A percentile compares a stretch with the other conserved stretches of the same genome.
Evolutionary conservation across 192 early-diverging fungal species (phyloP).

Genomic region (Thoreauomyces humboldtii): DNA sequence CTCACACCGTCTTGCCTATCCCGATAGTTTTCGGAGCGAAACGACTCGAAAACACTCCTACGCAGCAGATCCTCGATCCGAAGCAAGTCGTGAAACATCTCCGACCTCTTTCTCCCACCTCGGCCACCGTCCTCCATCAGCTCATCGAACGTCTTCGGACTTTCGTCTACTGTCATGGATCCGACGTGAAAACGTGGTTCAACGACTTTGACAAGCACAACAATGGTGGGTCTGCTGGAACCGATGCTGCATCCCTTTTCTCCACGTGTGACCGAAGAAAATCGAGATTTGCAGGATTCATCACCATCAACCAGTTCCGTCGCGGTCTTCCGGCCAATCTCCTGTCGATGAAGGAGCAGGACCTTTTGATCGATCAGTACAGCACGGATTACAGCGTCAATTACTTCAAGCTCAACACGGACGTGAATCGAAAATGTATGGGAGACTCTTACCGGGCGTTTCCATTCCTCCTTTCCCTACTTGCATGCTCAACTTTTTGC

Average conservation of each 20-base stretch:
- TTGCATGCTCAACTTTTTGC: not conserved
- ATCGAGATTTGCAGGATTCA: conserved; percentile 39
- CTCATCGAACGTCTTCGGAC: conserved; percentile 41
- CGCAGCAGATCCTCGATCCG: conserved; percentile 37
- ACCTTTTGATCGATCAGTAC: conserved; percentile 44
- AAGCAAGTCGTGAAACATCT: conserved; percentile 49
- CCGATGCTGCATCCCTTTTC: not conserved
- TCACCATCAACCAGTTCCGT: conserved; percentile 56
- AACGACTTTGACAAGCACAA: conserved; percentile 61
- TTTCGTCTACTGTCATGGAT: conserved; percentile 55
- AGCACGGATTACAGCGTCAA: conserved; percentile 48
- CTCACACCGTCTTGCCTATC: not conserved
- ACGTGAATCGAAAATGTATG: conserved; percentile 53
- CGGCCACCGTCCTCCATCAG: conserved; percentile 29
- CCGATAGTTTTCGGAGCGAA: conserved; percentile 50
- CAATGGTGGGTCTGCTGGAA: conserved; percentile 30
- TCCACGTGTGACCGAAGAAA: too few species aligned
- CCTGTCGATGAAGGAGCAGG: conserved; percentile 46
- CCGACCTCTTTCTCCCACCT: conserved; percentile 41
- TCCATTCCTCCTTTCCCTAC: too few species aligned
- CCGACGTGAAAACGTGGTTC: conserved; percentile 61
- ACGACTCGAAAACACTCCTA: conserved; percentile 41
- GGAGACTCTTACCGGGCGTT: too few species aligned
- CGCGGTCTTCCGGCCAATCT: conserved; percentile 51
- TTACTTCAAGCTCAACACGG: conserved; percentile 61